phyloP scores from a whole-genome alignment of 176 grass and related monocot genomes.

The Panicum miliaceum region DNA sequence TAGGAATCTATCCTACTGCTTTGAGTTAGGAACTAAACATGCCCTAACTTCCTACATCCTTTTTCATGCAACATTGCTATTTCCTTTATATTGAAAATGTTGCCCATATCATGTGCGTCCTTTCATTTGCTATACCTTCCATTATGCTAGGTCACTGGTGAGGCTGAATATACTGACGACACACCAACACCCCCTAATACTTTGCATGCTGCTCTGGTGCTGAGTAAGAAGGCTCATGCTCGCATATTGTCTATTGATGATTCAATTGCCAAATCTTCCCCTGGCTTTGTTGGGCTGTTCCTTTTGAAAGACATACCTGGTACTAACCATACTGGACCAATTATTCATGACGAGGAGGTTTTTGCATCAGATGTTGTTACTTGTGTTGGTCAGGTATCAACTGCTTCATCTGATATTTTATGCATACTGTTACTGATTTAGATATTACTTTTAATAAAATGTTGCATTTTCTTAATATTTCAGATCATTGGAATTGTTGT shows the following conservation, averaged over 20 bases:
- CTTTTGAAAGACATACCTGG: slow-evolving; percentile 78
- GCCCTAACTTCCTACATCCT: not conserved
- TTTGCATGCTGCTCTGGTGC: slow-evolving; percentile 85
- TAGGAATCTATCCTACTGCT: not conserved
- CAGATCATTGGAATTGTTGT: slow-evolving; percentile 89
- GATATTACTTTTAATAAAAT: slow-evolving; percentile 17
- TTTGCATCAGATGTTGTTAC: slow-evolving; percentile 89
- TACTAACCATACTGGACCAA: slow-evolving; percentile 68
- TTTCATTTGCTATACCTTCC: slow-evolving; percentile 42
- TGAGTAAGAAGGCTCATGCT: slow-evolving; percentile 92
- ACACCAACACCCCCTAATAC: slow-evolving; percentile 68
- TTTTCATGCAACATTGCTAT: not conserved
- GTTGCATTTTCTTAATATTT: not conserved
- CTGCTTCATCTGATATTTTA: slow-evolving; percentile 36
- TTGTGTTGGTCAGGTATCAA: slow-evolving; percentile 94
- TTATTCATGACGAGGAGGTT: slow-evolving; percentile 83
- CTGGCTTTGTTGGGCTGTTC: slow-evolving; percentile 84
- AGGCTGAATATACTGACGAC: slow-evolving; percentile 90
- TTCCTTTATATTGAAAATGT: not conserved
- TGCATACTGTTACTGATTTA: slow-evolving; percentile 20
- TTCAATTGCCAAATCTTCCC: slow-evolving; percentile 74
- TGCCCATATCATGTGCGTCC: not conserved
- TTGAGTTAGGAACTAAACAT: not conserved
- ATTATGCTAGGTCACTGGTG: slow-evolving; percentile 84
- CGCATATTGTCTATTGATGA: slow-evolving; percentile 83